Base-by-base conservation (phyloP, 192 early-diverging fungal species). In the Dispira parvispora region DNA sequence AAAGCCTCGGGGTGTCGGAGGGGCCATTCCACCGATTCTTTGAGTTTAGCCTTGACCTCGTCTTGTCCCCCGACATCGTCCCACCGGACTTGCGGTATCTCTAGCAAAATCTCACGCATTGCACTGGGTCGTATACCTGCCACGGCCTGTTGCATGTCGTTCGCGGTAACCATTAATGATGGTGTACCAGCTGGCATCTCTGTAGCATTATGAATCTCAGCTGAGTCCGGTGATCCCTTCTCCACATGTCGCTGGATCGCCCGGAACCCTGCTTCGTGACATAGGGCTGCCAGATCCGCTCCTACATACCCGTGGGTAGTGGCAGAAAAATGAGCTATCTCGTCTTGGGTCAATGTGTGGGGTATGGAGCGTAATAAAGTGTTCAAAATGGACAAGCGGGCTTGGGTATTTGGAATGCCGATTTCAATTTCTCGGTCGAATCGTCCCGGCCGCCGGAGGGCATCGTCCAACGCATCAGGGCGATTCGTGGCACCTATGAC, bases 21-120 rank as follows among this genome's bases (percentile, higher is more conserved):
- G 6, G 96, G 96, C 96, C 96, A 99, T 70, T 99, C 96, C 11
- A 99, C 86, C 0, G 94, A 90, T 70, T 99, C 96, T 47, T 86
- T 86, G 25, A 99, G 68, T 65, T 85, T 83, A 64, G 90, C 85
- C 69, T 94, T 96, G 20, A 92, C 85, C n/a, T 87, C 82, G 23
- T 78, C 73, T 67, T 98, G 93, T 1, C 96, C 96, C 23, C 94
- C 96, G 67, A 99, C 89, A 66, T 97, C 94, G 2, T 68, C 68
- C 96, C 96, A 99, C 20, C 78, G 73, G 3, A 96, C 90, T 63
- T 88, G 86, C 10, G 96, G 96, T 8, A 99, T 91, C 63, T 97
- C 92, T 3, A 99, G 70, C 66, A 88, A 72, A 18, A 94, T 80
- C 65, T 91, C 89, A 23, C 91, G 80, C 88, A 94, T 89, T 3